These are phyloP conservation scores for Ramaria sp. DNA, from an alignment of 768 basidiomycete genomes.

Conservation along the genomic window DNA sequence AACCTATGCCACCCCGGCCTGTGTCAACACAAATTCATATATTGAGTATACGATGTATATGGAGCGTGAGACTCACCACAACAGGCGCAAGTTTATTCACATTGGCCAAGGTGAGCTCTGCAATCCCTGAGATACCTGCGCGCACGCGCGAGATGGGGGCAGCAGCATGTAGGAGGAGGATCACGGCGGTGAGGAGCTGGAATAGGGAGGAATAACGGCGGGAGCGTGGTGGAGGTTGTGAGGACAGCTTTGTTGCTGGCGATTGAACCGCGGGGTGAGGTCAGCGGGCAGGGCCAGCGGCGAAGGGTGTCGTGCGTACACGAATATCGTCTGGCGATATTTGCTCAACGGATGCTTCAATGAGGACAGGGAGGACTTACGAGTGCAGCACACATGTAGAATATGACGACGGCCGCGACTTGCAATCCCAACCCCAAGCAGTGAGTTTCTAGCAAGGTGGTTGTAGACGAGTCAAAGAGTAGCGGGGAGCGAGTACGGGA, in stretches of 20 bases:
- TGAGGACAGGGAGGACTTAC: constrained; percentile 39
- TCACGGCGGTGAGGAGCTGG: constrained; percentile 59
- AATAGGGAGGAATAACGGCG: constrained; percentile 56
- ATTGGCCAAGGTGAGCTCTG: constrained; percentile 26
- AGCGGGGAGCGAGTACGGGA: too few relatives aligned
- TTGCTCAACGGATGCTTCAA: not conserved
- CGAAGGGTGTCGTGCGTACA: constrained; percentile 24
- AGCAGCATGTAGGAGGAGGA: constrained; percentile 48
- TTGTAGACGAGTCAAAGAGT: too few relatives aligned
- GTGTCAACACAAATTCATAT: constrained; percentile 10
- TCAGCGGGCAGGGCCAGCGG: constrained; percentile 5
- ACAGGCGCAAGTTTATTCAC: constrained; percentile 54
- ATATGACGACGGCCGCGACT: constrained; percentile 61
- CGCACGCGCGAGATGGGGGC: constrained; percentile 42
- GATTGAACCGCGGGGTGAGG: not conserved
- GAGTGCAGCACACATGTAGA: constrained; percentile 71
- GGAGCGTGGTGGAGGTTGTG: constrained; percentile 52
- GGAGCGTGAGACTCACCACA: constrained; percentile 25
- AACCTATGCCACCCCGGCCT: too few relatives aligned
- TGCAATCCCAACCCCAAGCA: too few relatives aligned
- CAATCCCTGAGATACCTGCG: constrained; percentile 32
- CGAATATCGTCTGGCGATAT: constrained; percentile 36
- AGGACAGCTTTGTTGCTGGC: constrained; percentile 68
- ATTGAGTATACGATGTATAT: too few relatives aligned
- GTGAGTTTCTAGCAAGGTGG: too few relatives aligned